A percentile compares a stretch with the other conserved stretches of the same genome.
Evolutionary conservation across 2,329 filamentous ascomycete species (phyloP).

Genomic region (Raffaelea arxii): DNA sequence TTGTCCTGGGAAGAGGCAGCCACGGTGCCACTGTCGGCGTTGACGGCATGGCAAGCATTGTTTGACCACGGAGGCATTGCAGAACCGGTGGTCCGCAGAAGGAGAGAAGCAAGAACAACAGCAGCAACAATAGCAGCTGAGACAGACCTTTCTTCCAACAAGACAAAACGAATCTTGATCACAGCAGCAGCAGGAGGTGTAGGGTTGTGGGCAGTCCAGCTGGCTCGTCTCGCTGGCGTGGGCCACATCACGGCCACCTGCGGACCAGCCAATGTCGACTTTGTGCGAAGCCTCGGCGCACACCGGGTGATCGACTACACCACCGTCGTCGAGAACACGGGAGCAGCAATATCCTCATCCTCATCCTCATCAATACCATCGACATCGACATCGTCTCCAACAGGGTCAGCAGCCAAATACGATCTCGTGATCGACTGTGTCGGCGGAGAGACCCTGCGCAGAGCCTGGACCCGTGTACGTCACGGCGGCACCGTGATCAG

Average conservation of each 20-base stretch:
- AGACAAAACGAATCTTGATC: constrained; percentile 14
- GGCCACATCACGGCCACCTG: constrained; percentile 13
- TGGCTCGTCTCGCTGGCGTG: constrained; percentile 14
- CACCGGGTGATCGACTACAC: constrained; percentile 13
- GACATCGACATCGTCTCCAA: neutral
- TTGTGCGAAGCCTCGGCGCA: constrained; percentile 12
- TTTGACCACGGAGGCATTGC: constrained; percentile 12
- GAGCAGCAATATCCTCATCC: neutral
- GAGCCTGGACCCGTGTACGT: constrained; percentile 10
- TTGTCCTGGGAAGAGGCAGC: constrained; percentile 17
- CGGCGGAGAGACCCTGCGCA: constrained; percentile 10
- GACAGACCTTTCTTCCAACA: neutral
- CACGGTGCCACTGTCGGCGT: constrained; percentile 13
- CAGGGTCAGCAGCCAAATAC: constrained; percentile 10
- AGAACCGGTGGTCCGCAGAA: neutral
- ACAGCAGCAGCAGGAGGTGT: constrained; percentile 15
- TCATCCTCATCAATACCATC: neutral
- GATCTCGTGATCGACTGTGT: constrained; percentile 14
- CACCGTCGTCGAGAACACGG: neutral
- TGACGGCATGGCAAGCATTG: constrained; percentile 17
- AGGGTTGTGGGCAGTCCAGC: constrained; percentile 16
- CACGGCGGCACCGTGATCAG: constrained; percentile 13
- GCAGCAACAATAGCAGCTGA: neutral
- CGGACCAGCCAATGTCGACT: constrained; percentile 8
- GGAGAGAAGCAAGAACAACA: neutral